A percentile compares a stretch with the other conserved stretches of the same genome.
These are phyloP conservation scores for Serendipita indica DNA, from an alignment of 768 basidiomycete species.

Conservation along the genomic window DNA sequence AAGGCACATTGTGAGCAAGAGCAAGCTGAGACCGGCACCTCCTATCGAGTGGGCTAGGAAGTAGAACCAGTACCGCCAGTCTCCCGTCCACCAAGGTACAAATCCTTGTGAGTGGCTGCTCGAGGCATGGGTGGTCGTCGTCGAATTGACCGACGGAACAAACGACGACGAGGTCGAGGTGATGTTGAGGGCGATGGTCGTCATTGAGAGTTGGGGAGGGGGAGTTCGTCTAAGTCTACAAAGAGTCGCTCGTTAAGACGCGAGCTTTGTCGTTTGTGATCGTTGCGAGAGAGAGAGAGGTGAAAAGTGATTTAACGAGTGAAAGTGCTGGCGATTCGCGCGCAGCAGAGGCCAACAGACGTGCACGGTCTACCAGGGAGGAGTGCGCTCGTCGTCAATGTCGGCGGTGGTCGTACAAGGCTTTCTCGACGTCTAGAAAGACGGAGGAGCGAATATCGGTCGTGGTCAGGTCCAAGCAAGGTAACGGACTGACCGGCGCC, in stretches of 20 bases:
- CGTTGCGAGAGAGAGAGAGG: too few relatives aligned
- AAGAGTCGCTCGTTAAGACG: not conserved
- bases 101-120: not conserved
- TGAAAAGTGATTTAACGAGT: not conserved
- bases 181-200: not conserved
- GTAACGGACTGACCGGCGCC: too few relatives aligned
- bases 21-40: not conserved
- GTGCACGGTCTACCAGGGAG: too few relatives aligned
- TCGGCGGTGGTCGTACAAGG: too few relatives aligned
- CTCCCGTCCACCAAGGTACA: not conserved
- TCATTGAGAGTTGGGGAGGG: not conserved
- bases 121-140: not conserved
- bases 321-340: too few relatives aligned
- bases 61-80: conserved; percentile 9
- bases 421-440: too few relatives aligned
- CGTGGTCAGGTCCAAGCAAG: too few relatives aligned
- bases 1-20: conserved; percentile 1
- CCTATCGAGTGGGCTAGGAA: not conserved
- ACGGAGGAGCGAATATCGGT: too few relatives aligned
- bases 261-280: too few relatives aligned
- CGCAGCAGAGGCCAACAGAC: too few relatives aligned
- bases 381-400: too few relatives aligned
- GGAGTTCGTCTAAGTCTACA: not conserved
- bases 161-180: not conserved
- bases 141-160: not conserved